Base-by-base conservation (phyloP, 2,329 filamentous ascomycete genomes). In the Fusarium beomiforme region DNA sequence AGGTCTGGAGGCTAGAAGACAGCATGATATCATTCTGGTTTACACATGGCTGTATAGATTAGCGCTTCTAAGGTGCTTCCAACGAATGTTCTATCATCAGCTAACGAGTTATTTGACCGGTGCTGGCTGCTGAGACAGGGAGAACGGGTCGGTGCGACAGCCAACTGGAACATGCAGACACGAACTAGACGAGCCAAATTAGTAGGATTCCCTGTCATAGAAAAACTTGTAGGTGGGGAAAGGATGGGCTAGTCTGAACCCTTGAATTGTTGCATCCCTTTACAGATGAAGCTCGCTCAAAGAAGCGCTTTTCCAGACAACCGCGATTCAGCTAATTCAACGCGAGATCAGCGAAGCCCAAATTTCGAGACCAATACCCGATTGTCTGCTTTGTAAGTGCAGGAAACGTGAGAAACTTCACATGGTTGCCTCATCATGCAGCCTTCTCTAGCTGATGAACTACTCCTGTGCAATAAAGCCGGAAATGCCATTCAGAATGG, bases 41-140 rank as follows among this genome's bases (percentile, higher is more conserved):
- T 69, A 64, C 54, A 64, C 46, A 51, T 39, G 21, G 24, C 16
- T 42, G 37, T 43, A 26, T 43, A 56, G 64, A 39, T 59, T 61
- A 73, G 71, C 34, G 61, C 61, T 70, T 72, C 69, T 43, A 59
- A 37, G 42, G 23, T 58, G 60, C 56, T 70, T 72, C 71, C 51
- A 61, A 55, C 41, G 56, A 63, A 67, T 59, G 29, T 66, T 73
- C 70, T 62, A 67, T 66, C 41, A 67, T 64, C 36, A 51, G 53
- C 60, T 47, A 36, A 31, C 24, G n/a, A 24, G 47, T 50, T 36
- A 50, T 8, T n/a, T 36, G 21, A 50, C 36, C 11, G n/a, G 21
- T 23, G 26, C n/a, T 44, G 42, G 43, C 26, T 49, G 44, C 26
- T 49, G 21, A 31, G 23, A 54, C 21, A 42, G 26, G 57, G 33